Base-by-base conservation (phyloP, 495 filamentous ascomycete genomes). In the Tuber umbilicatum region DNA sequence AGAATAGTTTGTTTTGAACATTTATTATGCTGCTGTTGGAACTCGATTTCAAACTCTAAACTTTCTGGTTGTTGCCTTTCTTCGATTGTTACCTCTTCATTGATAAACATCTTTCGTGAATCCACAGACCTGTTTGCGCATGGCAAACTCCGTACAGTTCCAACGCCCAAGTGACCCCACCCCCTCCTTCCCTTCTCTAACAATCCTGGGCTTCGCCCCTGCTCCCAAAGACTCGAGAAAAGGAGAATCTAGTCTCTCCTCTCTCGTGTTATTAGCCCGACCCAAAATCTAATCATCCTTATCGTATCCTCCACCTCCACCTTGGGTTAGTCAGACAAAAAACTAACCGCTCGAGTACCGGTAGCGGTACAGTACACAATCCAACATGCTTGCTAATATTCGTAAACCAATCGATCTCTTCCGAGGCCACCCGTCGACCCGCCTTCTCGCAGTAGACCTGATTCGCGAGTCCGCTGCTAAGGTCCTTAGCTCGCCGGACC, bases 391-490 rank as follows among this genome's bases (percentile, higher is more conserved):
- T 64, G 55, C 14, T 64, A 64, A 35, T 16, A 17, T 64, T 12
- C 55, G 14, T 17, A 64, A 64, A 35, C 70, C 68, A 14, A 81
- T 82, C 35, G 78, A 82, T 68, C 81, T 82, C 72, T 69, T 82
- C 21, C 74, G 81, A 9, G 81, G 81, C 17, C 81, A 82, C 70
- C 81, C 81, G 38, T 78, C 78, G 41, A 82, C 78, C 27, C 70
- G 73, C 40, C 88, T 97, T 27, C 86, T 97, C n/a, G 91, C 94
- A 37, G 85, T 86, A 0, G 75, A 83, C 4, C 84, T 87, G 17
- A 85, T 97, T 55, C 82, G 85, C 45, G 76, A 82, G 16, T 90
- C 91, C 43, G 83, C 90, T 75, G 79, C 84, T 35, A 78, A 78
- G 21, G 87, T 88, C 23, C 86, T 97, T 69, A 86, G 87, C 19